Evolutionary conservation across 73 alveolate species (phyloP), one percentile per base, ranked within the genome.

Genomic region (Tetrahymena elliotti): DNA sequence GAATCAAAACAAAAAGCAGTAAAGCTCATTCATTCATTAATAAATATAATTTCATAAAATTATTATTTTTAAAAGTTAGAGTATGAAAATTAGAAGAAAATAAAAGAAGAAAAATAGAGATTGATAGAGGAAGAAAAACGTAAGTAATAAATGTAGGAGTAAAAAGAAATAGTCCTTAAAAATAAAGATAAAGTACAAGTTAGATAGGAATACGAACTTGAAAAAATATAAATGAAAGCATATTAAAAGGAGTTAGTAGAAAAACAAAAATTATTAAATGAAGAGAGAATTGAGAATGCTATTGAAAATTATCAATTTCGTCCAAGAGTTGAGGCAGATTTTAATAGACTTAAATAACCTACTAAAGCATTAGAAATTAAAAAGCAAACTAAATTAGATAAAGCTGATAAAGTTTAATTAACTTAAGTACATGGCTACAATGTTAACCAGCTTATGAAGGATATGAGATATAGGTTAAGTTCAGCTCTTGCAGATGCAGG

Each of bases 401-500:
- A 94, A 53, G 99, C 98, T 53, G 99, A 98, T 96, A 95, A 98
- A 93, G 99, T 96, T 41, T 95, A 95, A 47, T 93, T 98, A 40
- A 97, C 98, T 95, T 94, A 97, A 92, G 98, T 97, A 93, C 98
- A 97, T 84, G 99, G 99, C 24, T 98, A 93, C 93, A 98, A 98
- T 52, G 98, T 97, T 47, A 99, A 98, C 54, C 97, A 97, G 35
- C 95, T 98, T 47, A 98, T 98, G 99, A 97, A 98, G 95, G 99
- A 98, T 93, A 97, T 98, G 95, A 97, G 99, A 96, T 98, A 96
- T 96, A 98, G 96, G 95, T 98, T 98, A 24, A 95, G 98, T 93
- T 93, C 99, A 12, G 99, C 99, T 16, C 94, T 98, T 52, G 96
- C 96, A 83, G 99, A 97, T 93, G 99, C 99, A 11, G 99, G 99